Conservation (phyloP, 208 protist genomes). For the Angomonas ambiguus region DNA sequence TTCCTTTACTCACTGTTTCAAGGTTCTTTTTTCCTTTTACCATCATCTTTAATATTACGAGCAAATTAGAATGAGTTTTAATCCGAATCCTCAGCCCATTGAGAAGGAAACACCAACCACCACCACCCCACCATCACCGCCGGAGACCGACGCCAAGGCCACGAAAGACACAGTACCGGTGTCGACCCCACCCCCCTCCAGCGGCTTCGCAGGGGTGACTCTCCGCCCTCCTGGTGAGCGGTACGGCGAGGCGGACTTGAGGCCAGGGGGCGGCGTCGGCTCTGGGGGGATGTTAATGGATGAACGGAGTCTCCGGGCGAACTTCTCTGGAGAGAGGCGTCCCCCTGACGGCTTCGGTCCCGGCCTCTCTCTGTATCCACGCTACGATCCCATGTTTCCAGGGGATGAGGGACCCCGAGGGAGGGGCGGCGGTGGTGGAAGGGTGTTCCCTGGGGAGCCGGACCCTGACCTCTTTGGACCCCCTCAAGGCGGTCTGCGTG, state of each 20-base stretch:
- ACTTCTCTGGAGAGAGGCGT: neutral
- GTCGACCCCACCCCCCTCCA: conserved; percentile 1
- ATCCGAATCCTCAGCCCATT: neutral
- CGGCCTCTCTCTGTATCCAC: conserved; percentile 23
- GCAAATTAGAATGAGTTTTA: neutral
- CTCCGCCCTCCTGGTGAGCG: conserved; percentile 45
- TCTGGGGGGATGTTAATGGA: conserved; percentile 52
- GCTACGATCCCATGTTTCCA: conserved; percentile 81
- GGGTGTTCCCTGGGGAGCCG: conserved; percentile 70
- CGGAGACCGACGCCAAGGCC: neutral
- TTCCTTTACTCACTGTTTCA: conserved; percentile 4
- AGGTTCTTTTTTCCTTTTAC: conserved; percentile 5
- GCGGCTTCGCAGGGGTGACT: conserved; percentile 34
- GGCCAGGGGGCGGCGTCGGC: conserved; percentile 42
- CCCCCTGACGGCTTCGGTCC: neutral
- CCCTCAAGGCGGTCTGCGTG: conserved; percentile 15
- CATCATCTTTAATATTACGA: neutral
- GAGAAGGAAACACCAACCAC: neutral
- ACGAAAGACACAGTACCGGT: neutral
- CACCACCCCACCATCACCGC: neutral
- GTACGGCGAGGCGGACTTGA: conserved; percentile 72
- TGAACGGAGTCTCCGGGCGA: conserved; percentile 29
- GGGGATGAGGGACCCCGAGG: conserved; percentile 29
- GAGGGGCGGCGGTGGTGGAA: conserved; percentile 7
- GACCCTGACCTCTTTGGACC: conserved; percentile 64